A percentile compares a stretch with the other conserved stretches of the same genome.
These are phyloP conservation scores for Leucaena leucocephala DNA, from an alignment of 306 rosid genomes.

Conservation along the genomic window DNA sequence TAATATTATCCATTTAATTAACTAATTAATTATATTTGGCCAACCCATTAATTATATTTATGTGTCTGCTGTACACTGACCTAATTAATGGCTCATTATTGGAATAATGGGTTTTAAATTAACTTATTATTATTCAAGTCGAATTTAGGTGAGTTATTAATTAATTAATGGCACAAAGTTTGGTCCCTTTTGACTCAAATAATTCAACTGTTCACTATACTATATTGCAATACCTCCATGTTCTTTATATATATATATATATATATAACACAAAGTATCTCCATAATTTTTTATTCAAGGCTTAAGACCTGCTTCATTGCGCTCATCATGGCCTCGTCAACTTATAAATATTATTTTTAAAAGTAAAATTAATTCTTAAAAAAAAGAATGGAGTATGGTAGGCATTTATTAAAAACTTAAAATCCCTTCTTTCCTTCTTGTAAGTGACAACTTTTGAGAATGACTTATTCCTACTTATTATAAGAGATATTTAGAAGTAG, in stretches of 20 bases:
- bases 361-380: not conserved
- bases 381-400: not conserved
- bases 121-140: not conserved
- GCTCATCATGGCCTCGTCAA: not conserved
- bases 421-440: no score
- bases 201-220: not conserved
- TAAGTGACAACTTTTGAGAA: no score
- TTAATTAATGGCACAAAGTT: not conserved
- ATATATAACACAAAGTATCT: no score
- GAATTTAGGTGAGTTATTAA: not conserved
- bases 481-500: no score
- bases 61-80: not conserved
- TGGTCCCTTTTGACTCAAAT: not conserved
- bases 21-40: not conserved
- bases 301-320: not conserved
- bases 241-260: no score
- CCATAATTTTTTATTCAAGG: no score
- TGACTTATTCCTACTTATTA: no score
- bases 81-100: not conserved
- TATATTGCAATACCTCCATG: not conserved
- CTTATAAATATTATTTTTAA: not conserved
- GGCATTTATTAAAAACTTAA: no score
- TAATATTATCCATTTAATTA: not conserved
- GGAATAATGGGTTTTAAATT: not conserved
- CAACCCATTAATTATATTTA: not conserved